Base-by-base conservation (phyloP, 2,329 filamentous ascomycete species). In the Fusarium sp. region DNA sequence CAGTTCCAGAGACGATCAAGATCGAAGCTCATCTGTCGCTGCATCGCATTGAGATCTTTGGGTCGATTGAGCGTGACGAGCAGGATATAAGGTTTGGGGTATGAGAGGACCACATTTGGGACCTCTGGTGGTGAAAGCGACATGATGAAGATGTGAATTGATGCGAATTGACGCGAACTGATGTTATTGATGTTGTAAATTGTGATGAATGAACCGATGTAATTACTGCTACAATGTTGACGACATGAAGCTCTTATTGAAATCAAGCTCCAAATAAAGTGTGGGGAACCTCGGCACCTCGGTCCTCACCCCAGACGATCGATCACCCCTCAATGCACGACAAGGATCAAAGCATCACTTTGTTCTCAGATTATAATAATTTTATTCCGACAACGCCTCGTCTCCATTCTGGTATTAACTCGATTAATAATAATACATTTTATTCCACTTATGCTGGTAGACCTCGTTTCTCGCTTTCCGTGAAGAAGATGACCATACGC, bases 401-500 rank as follows among this genome's bases (percentile, higher is more conserved):
- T 50, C 46, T 41, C 37, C 37, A 13, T 54, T 69, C 37, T 60
- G 58, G 58, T 68, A 68, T 70, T 63, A 56, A 67, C 64, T 55
- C 25, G 23, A 52, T 62, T 46, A 31, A 54, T 65, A 68, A 45
- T 72, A 43, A 42, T 72, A 71, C 69, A 72, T 55, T 64, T 63
- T 66, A 58, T 9, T 10, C 11, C 6, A 13, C 28, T 75, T 84
- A 93, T 51, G 89, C 88, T 21, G 91, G 91, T 65, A 98, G 84
- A 3, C 94, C 94, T 68, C 94, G 86, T 83, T 96, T 97, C 86
- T 97, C 95, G 76, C 91, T 93, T 81, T 98, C 95, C 8, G 93
- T 96, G 76, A 95, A 98, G 88, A 98, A 98, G 76, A 98, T 97
- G 61, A 98, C 90, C 93, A 98, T 97, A 52, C 95, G 89, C 96